A percentile compares a stretch with the other conserved stretches of the same genome.
These are phyloP conservation scores for Beauveria pseudobassiana DNA, from an alignment of 2,329 filamentous ascomycete genomes.

Conservation along the genomic window DNA sequence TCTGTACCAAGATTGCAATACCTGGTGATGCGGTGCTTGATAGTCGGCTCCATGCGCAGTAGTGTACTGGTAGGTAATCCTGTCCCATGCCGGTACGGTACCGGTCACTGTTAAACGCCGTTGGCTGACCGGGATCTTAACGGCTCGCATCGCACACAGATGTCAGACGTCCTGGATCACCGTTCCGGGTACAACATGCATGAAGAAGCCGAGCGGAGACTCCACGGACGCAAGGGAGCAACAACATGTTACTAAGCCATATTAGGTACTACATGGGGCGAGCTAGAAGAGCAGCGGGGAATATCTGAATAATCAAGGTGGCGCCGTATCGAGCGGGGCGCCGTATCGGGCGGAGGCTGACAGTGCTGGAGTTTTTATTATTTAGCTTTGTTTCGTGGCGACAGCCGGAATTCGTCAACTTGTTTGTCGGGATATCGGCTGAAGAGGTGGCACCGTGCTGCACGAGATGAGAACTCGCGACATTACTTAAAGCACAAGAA, in stretches of 20 bases:
- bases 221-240: not conserved
- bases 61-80: not conserved
- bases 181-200: too few relatives aligned
- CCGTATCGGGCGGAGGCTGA: not conserved
- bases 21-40: not conserved
- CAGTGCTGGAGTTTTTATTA: not conserved
- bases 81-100: not conserved
- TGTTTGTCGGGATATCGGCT: too few relatives aligned
- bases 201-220: not conserved
- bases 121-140: not conserved
- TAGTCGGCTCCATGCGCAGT: too few relatives aligned
- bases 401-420: not conserved
- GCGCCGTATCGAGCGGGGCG: slow-evolving; percentile 3
- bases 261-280: not conserved
- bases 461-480: too few relatives aligned
- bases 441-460: too few relatives aligned
- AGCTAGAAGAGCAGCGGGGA: not conserved
- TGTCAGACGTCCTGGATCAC: too few relatives aligned
- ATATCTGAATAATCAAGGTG: not conserved
- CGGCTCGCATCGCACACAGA: too few relatives aligned
- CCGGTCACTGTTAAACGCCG: not conserved
- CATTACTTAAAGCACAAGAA: too few relatives aligned
- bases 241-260: too few relatives aligned
- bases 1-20: not conserved
- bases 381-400: not conserved